Evolutionary conservation across 352 stramenopile species (phyloP), one percentile per base, ranked within the genome.

Genomic region (Pythium brachiatum): DNA sequence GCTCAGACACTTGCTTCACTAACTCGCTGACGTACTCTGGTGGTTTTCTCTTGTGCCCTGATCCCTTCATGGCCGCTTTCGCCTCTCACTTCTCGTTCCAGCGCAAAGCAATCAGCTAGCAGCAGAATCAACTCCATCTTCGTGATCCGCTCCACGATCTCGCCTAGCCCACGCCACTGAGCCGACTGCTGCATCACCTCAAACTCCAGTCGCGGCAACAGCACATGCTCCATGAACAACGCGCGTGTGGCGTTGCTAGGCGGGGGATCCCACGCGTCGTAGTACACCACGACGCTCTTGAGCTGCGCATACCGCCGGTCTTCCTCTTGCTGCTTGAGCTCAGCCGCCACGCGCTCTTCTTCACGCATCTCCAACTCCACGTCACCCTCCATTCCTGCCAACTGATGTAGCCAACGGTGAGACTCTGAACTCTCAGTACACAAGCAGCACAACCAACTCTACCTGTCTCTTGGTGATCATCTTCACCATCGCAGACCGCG

Each of bases 51-150:
- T 0, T 62, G 56, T 18, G 71, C 52, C 43, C 78, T 86, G 29
- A 92, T 76, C 13, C 56, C 60, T 26, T 70, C 31, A 39, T 89
- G 81, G 0, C 76, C 78, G 4, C 47, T 44, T 27, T 81, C 70
- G 0, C 79, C 81, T 46, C 71, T 75, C 0, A 86, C 4, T 43
- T 91, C 76, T 9, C 75, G 52, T 60, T 98, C 91, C 12, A 98
- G 64, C 36, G 82, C 69, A 55, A 98, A 93, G 60, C 91, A 95
- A 32, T 94, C 78, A 48, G 86, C 78, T 3, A 98, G 61, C 0
- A 84, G 53, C 6, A 90, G 62, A 1, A 95, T 73, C 58, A 98
- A 73, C 51, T 97, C 76, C 64, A 92, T 81, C 70, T 97, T 97
- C 16, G 85, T 97, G 25, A 89, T 81, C 2, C 85, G 73, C 7